These are phyloP conservation scores for Pulicaria dysenterica DNA, from an alignment of 129 eudicot species.

Conservation along the genomic window DNA sequence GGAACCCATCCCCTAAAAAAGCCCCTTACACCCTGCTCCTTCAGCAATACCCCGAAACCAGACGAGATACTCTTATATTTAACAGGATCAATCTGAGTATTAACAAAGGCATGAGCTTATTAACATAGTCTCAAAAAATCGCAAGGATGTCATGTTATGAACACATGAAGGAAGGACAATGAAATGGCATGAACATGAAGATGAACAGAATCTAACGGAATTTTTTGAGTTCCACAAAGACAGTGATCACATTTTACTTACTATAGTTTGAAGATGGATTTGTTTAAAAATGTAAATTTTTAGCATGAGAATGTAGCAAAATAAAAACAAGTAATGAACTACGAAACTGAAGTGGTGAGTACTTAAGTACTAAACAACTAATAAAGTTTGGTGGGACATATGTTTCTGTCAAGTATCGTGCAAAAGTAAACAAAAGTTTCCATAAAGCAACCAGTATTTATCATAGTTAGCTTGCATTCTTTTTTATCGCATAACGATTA, in stretches of 20 bases:
- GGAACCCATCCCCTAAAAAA: slow-evolving; percentile 92
- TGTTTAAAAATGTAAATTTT: neutral
- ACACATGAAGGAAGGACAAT: slow-evolving; percentile 1
- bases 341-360: neutral
- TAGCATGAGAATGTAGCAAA: neutral
- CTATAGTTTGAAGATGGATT: neutral
- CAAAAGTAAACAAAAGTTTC: neutral
- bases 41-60: slow-evolving; percentile 72
- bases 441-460: neutral
- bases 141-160: neutral
- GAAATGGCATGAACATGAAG: neutral
- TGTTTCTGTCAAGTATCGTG: slow-evolving; percentile 8
- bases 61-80: slow-evolving; percentile 88
- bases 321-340: neutral
- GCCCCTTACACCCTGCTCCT: slow-evolving; percentile 77
- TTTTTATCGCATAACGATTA: neutral
- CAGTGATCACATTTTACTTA: neutral
- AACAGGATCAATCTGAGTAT: slow-evolving; percentile 63
- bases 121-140: neutral
- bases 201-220: neutral
- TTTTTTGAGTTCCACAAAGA: neutral
- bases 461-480: neutral
- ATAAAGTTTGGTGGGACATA: neutral
- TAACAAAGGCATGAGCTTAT: slow-evolving; percentile 25
- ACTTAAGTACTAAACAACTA: neutral